Evolutionary conservation across 2,329 filamentous ascomycete genomes (phyloP).

Genomic region (Byssothecium circinans): DNA sequence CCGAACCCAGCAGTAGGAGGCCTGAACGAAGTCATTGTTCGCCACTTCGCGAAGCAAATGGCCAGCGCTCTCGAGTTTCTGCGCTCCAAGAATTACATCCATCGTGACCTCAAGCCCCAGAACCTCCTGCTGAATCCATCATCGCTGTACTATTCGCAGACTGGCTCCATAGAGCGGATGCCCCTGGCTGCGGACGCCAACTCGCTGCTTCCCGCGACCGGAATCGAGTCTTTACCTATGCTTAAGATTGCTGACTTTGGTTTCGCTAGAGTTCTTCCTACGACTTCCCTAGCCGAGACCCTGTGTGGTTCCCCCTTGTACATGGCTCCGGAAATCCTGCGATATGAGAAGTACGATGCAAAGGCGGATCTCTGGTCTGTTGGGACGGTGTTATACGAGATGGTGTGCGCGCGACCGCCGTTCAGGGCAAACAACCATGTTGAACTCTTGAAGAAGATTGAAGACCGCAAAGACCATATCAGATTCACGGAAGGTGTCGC

Average conservation of each 20-base stretch:
- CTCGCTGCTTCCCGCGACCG: conserved; percentile 77
- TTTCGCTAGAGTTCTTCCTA: conserved; percentile 90
- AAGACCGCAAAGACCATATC: conserved; percentile 83
- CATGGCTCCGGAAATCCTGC: conserved; percentile 97
- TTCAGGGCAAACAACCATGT: conserved; percentile 94
- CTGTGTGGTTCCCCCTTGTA: conserved; percentile 95
- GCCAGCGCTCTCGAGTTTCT: conserved; percentile 89
- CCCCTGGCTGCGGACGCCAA: conserved; percentile 79
- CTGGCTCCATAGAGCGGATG: conserved; percentile 54
- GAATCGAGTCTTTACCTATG: conserved; percentile 85
- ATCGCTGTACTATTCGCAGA: conserved; percentile 64
- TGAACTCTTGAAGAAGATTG: conserved; percentile 88
- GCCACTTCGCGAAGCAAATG: conserved; percentile 95
- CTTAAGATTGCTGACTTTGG: conserved; percentile 98
- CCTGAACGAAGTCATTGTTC: conserved; percentile 93
- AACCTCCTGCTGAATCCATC: conserved; percentile 90
- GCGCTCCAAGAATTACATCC: conserved; percentile 81
- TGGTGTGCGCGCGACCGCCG: conserved; percentile 86
- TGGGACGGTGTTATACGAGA: conserved; percentile 92
- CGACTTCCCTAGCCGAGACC: conserved; percentile 90
- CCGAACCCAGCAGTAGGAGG: conserved; percentile 80
- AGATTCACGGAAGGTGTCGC: conserved; percentile 74
- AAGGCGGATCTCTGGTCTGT: conserved; percentile 98
- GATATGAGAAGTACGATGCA: conserved; percentile 96
- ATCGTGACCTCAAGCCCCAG: conserved; percentile 96